Evolutionary conservation across 495 filamentous ascomycete species (phyloP), one percentile per base, ranked within the genome.

Genomic region (Sporormia fimetaria): DNA sequence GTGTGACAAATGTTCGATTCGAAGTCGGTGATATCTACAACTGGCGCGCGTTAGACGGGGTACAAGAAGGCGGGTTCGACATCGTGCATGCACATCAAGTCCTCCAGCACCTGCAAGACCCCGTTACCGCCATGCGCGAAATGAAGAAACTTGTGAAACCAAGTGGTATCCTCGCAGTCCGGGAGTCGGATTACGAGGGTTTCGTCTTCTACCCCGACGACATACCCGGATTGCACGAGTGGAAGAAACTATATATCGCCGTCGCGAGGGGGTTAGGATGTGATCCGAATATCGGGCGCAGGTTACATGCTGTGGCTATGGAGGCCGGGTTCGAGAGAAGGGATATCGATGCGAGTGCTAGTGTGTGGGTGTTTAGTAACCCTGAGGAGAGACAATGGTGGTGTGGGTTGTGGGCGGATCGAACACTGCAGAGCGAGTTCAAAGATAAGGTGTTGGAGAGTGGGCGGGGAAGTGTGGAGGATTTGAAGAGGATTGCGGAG

Each of bases 261-360:
- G 54, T 68, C 6, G 63, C 62, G 20, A 47, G 57, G 27, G 29
- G 39, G 6, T 65, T 67, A 47, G 67, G 68, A 4, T 66, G 59
- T 6, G 62, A 70, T 47, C 68, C 68, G 11, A 61, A 68, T 57
- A 69, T 68, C 8, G 70, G 69, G 2, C 60, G 67, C 7, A 53
- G 61, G 38, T 33, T 75, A 30, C 64, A 68, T 44, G 61, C 59
- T 6, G 71, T 69, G 64, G 73, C 71, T 6, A 52, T 56, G 34
- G 41, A 64, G 54, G 70, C 70, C 11, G 73, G 72, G 0, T 62
- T 74, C 38, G 35, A 27, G 18, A 36, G 38, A 17, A 45, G 26
- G 1, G 44, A 62, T 7, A 61, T 69, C 28, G 60, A 54, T 8
- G 55, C 53, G 32, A 60, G 54, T 24, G 54, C 59, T 42, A 64